Percentiles rank a stretch among this genome's conserved stretches.
phyloP scores from a whole-genome alignment of 2,329 filamentous ascomycete genomes.

The Epichloe baconii region DNA sequence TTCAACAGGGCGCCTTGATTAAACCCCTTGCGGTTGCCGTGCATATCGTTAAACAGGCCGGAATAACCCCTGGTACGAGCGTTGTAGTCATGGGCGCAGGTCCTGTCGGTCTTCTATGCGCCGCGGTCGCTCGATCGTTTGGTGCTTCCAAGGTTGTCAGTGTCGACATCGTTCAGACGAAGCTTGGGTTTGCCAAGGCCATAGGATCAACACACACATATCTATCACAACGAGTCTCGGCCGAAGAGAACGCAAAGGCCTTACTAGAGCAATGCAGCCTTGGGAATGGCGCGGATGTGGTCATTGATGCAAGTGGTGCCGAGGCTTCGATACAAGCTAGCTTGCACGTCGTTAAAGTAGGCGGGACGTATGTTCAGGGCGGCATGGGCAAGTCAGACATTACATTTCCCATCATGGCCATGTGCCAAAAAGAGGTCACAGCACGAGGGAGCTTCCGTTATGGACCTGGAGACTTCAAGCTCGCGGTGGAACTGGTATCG shows the following conservation, averaged over 20 bases:
- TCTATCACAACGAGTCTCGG: constrained; percentile 45
- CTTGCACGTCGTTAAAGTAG: constrained; percentile 27
- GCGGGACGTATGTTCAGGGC: no score
- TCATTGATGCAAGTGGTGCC: constrained; percentile 69
- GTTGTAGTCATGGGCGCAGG: no score
- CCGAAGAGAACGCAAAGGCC: constrained; percentile 61
- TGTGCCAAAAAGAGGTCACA: constrained; percentile 81
- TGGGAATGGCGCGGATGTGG: constrained; percentile 56
- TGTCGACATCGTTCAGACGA: constrained; percentile 71
- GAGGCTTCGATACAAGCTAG: constrained; percentile 65
- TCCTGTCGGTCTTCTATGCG: constrained; percentile 64
- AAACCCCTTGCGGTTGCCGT: constrained; percentile 81
- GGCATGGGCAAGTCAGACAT: no score
- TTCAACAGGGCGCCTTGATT: constrained; percentile 46
- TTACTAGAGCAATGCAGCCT: constrained; percentile 52
- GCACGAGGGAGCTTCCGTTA: constrained; percentile 84
- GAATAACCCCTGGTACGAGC: no score
- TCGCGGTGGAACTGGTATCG: constrained; percentile 65
- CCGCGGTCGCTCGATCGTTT: constrained; percentile 69
- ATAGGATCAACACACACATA: constrained; percentile 64
- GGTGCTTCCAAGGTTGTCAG: constrained; percentile 70
- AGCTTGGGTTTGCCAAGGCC: constrained; percentile 63
- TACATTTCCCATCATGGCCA: constrained; percentile 55
- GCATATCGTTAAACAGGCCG: constrained; percentile 62
- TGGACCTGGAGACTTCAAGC: constrained; percentile 71